phyloP scores from a whole-genome alignment of 345 rosid genomes.

The Dipteronia sinensis region DNA sequence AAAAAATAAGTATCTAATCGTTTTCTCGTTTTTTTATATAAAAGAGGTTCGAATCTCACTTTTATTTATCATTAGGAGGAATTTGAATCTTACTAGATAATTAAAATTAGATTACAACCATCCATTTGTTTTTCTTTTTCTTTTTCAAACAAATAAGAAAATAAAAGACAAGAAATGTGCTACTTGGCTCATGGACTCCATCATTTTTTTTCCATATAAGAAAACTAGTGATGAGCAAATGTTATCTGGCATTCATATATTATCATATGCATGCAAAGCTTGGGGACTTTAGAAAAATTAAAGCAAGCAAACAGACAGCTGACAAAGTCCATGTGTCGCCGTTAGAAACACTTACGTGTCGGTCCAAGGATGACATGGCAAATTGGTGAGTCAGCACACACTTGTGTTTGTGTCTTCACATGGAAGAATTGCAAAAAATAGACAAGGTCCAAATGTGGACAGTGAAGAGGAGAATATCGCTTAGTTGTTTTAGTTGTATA shows the following conservation, averaged over 20 bases:
- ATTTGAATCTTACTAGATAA: too few species aligned
- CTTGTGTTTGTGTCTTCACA: not conserved
- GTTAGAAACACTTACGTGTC: not conserved
- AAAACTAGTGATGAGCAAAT: slow-evolving; percentile 5
- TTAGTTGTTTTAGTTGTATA: slow-evolving; percentile 26
- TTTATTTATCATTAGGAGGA: too few species aligned
- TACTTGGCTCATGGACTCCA: not conserved
- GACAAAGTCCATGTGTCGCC: not conserved
- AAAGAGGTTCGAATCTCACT: too few species aligned
- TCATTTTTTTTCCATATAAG: not conserved
- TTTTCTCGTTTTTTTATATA: too few species aligned
- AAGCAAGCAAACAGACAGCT: not conserved
- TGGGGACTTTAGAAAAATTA: not conserved
- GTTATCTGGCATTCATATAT: slow-evolving; percentile 8
- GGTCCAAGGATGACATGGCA: slow-evolving; percentile 4
- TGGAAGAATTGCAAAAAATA: not conserved
- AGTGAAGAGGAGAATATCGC: slow-evolving; percentile 22
- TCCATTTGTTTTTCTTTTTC: too few species aligned
- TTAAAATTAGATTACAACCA: too few species aligned
- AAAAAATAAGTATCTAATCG: too few species aligned
- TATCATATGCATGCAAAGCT: not conserved
- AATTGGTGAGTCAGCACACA: slow-evolving; percentile 5
- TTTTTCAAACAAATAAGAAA: too few species aligned
- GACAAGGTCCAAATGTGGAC: slow-evolving; percentile 23
- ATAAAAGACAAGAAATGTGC: not conserved